Base-by-base conservation (phyloP, 352 stramenopile species). In the Plasmopara viticola region DNA sequence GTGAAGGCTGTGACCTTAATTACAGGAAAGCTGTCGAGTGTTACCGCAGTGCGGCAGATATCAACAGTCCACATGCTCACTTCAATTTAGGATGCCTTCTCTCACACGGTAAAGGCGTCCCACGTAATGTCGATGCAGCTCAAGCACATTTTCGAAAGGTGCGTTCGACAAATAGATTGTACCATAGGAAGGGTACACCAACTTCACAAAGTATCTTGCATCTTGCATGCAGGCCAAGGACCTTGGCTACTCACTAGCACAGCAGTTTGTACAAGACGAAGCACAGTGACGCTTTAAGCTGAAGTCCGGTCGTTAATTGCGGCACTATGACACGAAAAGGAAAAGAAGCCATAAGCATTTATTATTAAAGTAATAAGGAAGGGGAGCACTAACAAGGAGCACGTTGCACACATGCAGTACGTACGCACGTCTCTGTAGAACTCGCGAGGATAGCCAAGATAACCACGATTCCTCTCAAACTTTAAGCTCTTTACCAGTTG, bases 61-160 rank as follows among this genome's bases (percentile, higher is more conserved):
- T 72, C 15, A 53, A 64, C 9, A 77, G 61, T 37, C 66, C 78
- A 1, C 74, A 90, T 50, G 77, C 75, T 5, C 78, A 92, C 53
- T 90, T 92, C 53, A 92, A 92, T 47, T 67, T 89, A 15, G 82
- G 74, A 6, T 87, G 76, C 35, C 58, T 92, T 17, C 58, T 90
- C 1, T 67, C 66, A 0, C 43, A 76, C 18, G 78, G 82, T 44
- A 87, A 87, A 58, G 79, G 78, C 42, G 76, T 90, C 6, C 20
- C 58, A 28, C 74, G 74, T 29, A 82, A 88, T 51, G 28, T 58
- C 0, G 68, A 80, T 13, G 66, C 76, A 17, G 83, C 79, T 4
- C 68, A 84, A n/a, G 61, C 56, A 1, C 74, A 90, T 56, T 89
- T 87, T 44, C 64, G 66, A 12, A 66, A 78, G 64, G 71, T 72